Conservation (phyloP, 1,284 basidiomycete genomes). For the Rhizopogon parksii region DNA sequence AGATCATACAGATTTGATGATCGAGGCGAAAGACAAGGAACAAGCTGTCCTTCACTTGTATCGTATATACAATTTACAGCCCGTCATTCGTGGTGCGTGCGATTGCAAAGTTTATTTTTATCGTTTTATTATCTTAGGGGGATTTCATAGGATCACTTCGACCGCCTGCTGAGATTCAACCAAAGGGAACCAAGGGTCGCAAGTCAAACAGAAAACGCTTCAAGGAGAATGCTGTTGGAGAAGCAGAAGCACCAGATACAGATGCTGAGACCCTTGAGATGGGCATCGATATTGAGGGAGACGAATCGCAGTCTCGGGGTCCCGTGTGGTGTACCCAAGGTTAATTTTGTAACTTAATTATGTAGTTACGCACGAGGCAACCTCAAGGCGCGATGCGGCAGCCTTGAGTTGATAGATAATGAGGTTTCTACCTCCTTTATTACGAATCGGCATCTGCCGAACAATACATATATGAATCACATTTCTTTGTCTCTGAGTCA, state of each 20-base stretch:
- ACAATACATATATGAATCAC: not conserved
- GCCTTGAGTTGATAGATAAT: too few species aligned
- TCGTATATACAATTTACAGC: constrained; percentile 66
- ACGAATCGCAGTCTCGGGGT: too few species aligned
- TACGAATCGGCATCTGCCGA: not conserved
- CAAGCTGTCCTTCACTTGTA: constrained; percentile 87
- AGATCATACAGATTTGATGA: constrained; percentile 68
- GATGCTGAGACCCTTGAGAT: constrained; percentile 6
- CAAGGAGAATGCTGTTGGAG: constrained; percentile 6
- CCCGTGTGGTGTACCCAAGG: too few species aligned
- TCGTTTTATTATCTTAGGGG: not conserved
- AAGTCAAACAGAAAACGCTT: constrained; percentile 37
- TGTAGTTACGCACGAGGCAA: too few species aligned
- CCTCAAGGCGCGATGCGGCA: too few species aligned
- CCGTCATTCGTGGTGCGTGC: constrained; percentile 53
- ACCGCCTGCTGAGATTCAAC: constrained; percentile 43
- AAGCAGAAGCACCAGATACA: not conserved
- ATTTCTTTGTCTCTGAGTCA: not conserved
- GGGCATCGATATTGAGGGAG: not conserved
- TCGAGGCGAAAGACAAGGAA: constrained; percentile 91
- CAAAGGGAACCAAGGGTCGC: constrained; percentile 45
- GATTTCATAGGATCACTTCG: constrained; percentile 37
- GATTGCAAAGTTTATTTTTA: not conserved
- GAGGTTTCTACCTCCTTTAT: not conserved
- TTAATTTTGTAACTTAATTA: too few species aligned